Base-by-base conservation (phyloP, 768 basidiomycete genomes). In the Mycena indigotica region DNA sequence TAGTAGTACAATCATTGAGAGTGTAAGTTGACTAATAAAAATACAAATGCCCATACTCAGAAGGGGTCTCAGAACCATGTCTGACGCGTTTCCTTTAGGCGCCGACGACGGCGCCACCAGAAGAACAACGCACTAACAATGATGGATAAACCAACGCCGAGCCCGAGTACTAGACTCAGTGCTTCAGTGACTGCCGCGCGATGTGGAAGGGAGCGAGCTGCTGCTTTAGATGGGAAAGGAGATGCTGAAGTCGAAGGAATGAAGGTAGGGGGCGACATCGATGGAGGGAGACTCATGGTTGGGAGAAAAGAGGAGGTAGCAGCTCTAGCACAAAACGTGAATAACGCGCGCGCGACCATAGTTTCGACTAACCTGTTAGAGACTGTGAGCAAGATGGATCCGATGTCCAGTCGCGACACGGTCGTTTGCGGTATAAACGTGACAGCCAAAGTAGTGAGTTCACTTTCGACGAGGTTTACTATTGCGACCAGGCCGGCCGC, bases 391-490 rank as follows among this genome's bases (percentile, higher is more conserved):
- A 66, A 67, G 21, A 82, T 72, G 5, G 60, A 65, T 24, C 71
- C 71, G 25, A 82, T 68, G 55, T 77, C 77, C 38, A 81, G 68
- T 48, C 66, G 71, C 6, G 75, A 56, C 30, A 67, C 64, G 28
- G 55, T 45, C 21, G 62, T 46, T 5, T 51, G 66, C 15, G 67
- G 68, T 5, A 77, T 49, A 57, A 74, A 79, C 1, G 77, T 79
- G 55, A 84, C 57, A 5, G 73, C 71, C 0, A 85, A 66, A 0
- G 75, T 77, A 0, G 80, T 79, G 16, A 71, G 70, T 19, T 73
- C 71, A 8, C 72, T 65, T 57, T 76, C 75, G 0, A 67, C 69
- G 16, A 85, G 72, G 39, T 77, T 63, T 1, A 80, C 63, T 23
- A 80, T 70, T 25, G 70, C 64, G 25, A 78, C 73, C 25, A 74